Conservation (phyloP, 192 early-diverging fungal species). For the Entomortierella parvispora region DNA sequence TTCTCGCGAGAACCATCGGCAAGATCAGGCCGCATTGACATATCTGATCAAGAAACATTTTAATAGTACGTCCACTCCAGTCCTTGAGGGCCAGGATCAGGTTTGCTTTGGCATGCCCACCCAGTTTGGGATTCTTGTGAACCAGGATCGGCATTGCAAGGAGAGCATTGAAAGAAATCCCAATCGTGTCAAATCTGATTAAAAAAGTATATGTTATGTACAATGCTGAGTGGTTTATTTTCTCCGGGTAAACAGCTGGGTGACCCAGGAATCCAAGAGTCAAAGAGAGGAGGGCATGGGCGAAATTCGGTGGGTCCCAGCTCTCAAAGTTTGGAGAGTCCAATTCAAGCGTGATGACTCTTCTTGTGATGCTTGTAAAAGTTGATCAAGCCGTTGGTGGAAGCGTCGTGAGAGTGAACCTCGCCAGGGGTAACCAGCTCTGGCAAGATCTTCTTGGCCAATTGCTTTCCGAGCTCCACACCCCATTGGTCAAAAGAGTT, state of each 20-base stretch:
- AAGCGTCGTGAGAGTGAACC: conserved; percentile 87
- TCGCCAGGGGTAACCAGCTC: conserved; percentile 69
- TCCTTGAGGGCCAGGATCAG: conserved; percentile 16
- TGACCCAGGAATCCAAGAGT: no score
- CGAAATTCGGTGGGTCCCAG: no score
- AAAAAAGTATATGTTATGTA: background rate
- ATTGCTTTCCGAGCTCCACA: conserved; percentile 98
- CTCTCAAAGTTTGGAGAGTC: background rate
- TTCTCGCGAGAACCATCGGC: conserved; percentile 59
- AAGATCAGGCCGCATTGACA: conserved; percentile 57
- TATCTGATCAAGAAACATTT: conserved; percentile 49
- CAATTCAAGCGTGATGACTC: conserved; percentile 16
- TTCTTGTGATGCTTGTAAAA: conserved; percentile 78
- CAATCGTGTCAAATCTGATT: conserved; percentile 5
- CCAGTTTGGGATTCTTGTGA: conserved; percentile 25
- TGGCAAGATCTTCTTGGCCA: conserved; percentile 95
- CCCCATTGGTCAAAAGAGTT: conserved; percentile 98
- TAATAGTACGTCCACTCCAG: background rate
- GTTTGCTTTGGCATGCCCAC: conserved; percentile 30
- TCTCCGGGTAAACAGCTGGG: no score
- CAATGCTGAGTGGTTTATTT: background rate
- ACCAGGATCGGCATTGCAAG: conserved; percentile 41
- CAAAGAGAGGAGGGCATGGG: no score
- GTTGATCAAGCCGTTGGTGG: conserved; percentile 98
- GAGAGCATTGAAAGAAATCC: conserved; percentile 16